Evolutionary conservation across 306 rosid genomes (phyloP).

Genomic region (Psophocarpus tetragonolobus): DNA sequence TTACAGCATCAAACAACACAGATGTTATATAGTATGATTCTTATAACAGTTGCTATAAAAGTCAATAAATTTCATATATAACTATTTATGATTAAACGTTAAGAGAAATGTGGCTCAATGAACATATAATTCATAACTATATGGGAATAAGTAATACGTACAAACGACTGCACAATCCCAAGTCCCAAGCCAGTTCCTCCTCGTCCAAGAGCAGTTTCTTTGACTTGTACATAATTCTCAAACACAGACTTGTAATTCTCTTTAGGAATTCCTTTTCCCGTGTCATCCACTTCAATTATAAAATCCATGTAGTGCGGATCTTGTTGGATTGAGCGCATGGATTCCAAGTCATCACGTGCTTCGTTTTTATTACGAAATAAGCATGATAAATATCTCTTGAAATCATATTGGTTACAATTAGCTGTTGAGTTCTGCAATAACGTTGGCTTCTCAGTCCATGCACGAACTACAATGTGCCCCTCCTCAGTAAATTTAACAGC

Average conservation of each 20-base stretch:
- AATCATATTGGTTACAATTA: conserved; percentile 26
- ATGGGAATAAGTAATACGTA: conserved; percentile 20
- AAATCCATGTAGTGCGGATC: conserved; percentile 53
- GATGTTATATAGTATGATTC: not conserved
- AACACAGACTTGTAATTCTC: conserved; percentile 64
- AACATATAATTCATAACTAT: not conserved
- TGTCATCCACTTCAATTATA: conserved; percentile 82
- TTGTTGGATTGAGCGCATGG: conserved; percentile 27
- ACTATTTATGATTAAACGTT: too few relatives aligned
- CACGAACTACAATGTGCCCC: conserved; percentile 65
- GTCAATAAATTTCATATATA: not conserved
- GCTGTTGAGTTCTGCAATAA: conserved; percentile 45
- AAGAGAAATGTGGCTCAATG: not conserved
- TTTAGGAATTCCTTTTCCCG: conserved; percentile 88
- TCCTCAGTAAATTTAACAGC: conserved; percentile 77
- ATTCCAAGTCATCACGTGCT: conserved; percentile 33
- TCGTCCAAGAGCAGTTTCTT: conserved; percentile 55
- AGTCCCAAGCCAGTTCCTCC: conserved; percentile 96
- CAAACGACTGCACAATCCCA: conserved; percentile 86
- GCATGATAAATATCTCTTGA: conserved; percentile 25
- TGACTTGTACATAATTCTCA: conserved; percentile 79
- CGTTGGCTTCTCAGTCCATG: conserved; percentile 57
- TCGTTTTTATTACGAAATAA: conserved; percentile 43
- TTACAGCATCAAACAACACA: not conserved
- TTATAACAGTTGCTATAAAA: not conserved